Evolutionary conservation across 163 green algal genomes (phyloP), one percentile per base, ranked within the genome.

Genomic region (Chlorella variabilis): DNA sequence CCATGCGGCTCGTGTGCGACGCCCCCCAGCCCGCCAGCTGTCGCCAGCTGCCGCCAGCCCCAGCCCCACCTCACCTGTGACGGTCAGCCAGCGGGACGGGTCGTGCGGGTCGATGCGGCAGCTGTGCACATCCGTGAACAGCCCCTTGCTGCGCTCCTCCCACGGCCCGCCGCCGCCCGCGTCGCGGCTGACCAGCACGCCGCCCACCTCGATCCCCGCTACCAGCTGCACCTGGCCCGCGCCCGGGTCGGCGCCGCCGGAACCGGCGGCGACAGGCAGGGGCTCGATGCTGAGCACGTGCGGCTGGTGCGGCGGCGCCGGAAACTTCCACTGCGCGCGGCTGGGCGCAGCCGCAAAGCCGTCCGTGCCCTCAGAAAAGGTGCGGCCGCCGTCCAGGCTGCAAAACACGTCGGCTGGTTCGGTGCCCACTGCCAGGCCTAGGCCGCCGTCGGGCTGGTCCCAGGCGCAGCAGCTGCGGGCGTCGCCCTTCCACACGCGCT

Each of bases 161-260:
- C 45, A 81, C 0, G 23, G 0, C 25, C 3, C 38, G 25, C 38
- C 39, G 38, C 25, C 36, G 56, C 29, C 63, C 1, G 34, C 63
- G 31, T 71, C 41, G 39, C 25, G 25, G 18, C 73, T 33, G 0
- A 80, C 33, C 59, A 74, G 58, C 75, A 73, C 75, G 9, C 75
- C 75, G 29, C 75, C 75, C 39, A 81, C 75, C n/a, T 81, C 75
- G 3, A 81, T 29, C 20, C 75, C 75, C 25, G 59, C 75, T 41
- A 73, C 59, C 41, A 81, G 59, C 41, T 56, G 33, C 29, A 8
- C 39, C 41, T 56, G 48, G 33, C 8, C 29, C 34, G 2, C 25
- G 27, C 45, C 49, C 29, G 4, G 36, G 39, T 17, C 65, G 15
- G 41, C 31, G 61, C 66, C 25, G 38, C 66, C 66, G 27, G n/a